These are phyloP conservation scores for Mrakia frigida DNA, from an alignment of 768 basidiomycete species.

Conservation along the genomic window DNA sequence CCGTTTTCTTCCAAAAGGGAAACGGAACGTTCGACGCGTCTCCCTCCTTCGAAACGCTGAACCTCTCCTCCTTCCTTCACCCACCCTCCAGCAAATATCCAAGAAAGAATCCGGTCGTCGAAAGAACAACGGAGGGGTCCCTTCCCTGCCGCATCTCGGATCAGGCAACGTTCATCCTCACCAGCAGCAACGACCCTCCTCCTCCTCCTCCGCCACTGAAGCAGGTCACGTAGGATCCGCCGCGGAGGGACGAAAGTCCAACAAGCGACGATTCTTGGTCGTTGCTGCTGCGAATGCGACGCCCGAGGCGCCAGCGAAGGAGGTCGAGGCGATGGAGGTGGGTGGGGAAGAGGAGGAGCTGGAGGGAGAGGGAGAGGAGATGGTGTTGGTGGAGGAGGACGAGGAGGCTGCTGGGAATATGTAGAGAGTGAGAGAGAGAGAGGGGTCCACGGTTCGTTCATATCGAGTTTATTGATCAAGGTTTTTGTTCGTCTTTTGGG, in stretches of 20 bases:
- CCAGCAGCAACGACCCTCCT: not conserved
- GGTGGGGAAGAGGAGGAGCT: not conserved
- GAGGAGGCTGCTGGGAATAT: not conserved
- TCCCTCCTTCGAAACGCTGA: not conserved
- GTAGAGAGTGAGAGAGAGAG: not conserved
- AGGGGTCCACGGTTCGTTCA: not conserved
- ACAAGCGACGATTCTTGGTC: not conserved
- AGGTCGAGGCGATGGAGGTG: not conserved
- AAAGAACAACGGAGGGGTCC: slow-evolving; percentile 18
- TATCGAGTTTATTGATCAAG: not conserved
- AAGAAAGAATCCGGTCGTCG: slow-evolving; percentile 18
- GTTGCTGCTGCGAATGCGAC: not conserved
- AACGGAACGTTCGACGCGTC: not conserved
- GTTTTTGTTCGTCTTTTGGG: no score
- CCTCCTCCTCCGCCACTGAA: no score
- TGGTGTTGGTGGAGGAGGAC: not conserved
- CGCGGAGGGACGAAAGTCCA: not conserved
- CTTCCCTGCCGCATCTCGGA: not conserved
- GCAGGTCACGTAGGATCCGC: not conserved
- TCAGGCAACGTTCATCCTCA: not conserved
- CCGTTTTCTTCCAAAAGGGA: not conserved
- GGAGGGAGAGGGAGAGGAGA: not conserved
- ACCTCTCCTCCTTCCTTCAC: not conserved
- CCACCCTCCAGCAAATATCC: not conserved
- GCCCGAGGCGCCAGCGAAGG: not conserved